Conservation (phyloP, 768 basidiomycete species). For the Plicaturopsis crispa region DNA sequence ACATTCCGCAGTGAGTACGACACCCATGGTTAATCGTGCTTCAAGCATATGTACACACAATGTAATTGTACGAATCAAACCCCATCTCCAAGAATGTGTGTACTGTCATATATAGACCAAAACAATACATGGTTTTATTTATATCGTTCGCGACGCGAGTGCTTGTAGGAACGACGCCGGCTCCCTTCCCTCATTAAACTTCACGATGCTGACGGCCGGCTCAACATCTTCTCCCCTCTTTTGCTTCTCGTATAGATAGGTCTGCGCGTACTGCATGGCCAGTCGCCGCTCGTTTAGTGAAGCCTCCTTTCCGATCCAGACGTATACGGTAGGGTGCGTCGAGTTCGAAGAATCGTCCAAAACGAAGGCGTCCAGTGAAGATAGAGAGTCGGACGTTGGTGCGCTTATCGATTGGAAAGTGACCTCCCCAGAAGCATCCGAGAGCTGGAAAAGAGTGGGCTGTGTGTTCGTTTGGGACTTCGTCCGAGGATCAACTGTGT, state of each 20-base stretch:
- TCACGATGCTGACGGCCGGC: constrained; percentile 34
- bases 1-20: neutral
- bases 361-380: constrained; percentile 43
- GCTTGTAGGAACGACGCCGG: constrained; percentile 35
- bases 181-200: constrained; percentile 48
- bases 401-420: constrained; percentile 27
- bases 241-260: constrained; percentile 36
- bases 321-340: constrained; percentile 37
- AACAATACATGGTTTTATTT: too few relatives aligned
- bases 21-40: too few relatives aligned
- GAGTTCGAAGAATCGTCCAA: constrained; percentile 33
- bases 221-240: constrained; percentile 11
- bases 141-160: constrained; percentile 10
- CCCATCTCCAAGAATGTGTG: too few relatives aligned
- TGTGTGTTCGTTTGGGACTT: constrained; percentile 1
- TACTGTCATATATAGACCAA: too few relatives aligned
- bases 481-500: constrained; percentile 8
- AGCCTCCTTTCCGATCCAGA: constrained; percentile 50
- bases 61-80: too few relatives aligned
- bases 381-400: constrained; percentile 25
- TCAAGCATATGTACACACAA: too few relatives aligned
- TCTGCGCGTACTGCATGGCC: constrained; percentile 48
- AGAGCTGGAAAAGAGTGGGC: constrained; percentile 32
- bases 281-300: constrained; percentile 41
- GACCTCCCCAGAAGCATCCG: constrained; percentile 34